Evolutionary conservation across 2,329 filamentous ascomycete genomes (phyloP), one percentile per base, ranked within the genome.

Genomic region (Aspergillus udagawae): DNA sequence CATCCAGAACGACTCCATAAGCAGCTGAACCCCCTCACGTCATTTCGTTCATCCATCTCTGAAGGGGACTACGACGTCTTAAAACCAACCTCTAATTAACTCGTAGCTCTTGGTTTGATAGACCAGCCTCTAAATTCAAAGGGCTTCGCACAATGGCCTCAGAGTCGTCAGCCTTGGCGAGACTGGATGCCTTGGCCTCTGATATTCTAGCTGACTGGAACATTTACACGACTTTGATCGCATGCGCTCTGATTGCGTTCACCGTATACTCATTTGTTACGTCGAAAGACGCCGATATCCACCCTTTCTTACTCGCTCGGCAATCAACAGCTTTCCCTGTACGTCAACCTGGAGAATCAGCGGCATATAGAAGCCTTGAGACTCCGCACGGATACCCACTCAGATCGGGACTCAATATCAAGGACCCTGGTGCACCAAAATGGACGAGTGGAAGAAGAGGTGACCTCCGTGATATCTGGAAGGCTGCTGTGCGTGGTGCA

Each of bases 401-500:
- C 47, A 88, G 88, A 64, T 78, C 82, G 41, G 91, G 92, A 4
- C 80, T 96, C 50, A 91, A 90, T 64, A 89, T 97, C 56, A 93
- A 91, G 77, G 89, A 92, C 54, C 77, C 87, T 0, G 89, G 87
- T 47, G 85, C 88, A 49, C 88, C 90, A 49, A 91, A 91, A 75
- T 97, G 92, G 90, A 83, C 88, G 9, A 80, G 83, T 56, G 93
- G 93, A 51, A 86, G 89, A 55, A 87, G 96, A 73, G 94, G 94
- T 48, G 93, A 99, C 67, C 79, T 99, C 63, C 84, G 93, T 54
- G 93, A 99, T 74, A 81, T 99, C 56, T 99, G 94, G 94, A 85
- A 87, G 61, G 83, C 84, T 68, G 89, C 86, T 45, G 80, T 87
- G 9, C 80, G 80, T 55, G 91, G 90, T 51, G 78, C 83, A 8